Conservation (phyloP, 2,329 filamentous ascomycete genomes). For the Trichoderma citrinoviride region DNA sequence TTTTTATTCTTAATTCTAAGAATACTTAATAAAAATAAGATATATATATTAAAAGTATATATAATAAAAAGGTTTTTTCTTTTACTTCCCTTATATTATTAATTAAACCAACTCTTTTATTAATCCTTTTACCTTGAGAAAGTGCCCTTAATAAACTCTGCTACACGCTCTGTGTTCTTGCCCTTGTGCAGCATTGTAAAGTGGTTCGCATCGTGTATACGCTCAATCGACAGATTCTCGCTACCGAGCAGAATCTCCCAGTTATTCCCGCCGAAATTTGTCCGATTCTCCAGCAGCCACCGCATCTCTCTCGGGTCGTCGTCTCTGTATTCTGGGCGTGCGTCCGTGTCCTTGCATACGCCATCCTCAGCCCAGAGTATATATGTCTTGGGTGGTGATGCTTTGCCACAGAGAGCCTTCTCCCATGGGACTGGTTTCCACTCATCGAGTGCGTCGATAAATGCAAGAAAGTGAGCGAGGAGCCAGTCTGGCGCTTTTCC, state of each 20-base stretch:
- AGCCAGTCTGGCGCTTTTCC: slow-evolving; percentile 66
- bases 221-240: slow-evolving; percentile 6
- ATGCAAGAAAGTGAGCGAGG: slow-evolving; percentile 67
- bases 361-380: slow-evolving; percentile 70
- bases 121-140: neutral
- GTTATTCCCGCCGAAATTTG: slow-evolving; percentile 66
- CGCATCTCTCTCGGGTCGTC: slow-evolving; percentile 42
- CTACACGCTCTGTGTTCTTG: slow-evolving; percentile 12
- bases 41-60: too few relatives aligned
- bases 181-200: slow-evolving; percentile 65
- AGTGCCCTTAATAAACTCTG: slow-evolving; percentile 2
- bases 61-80: too few relatives aligned
- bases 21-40: too few relatives aligned
- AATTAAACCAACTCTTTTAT: too few relatives aligned
- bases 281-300: slow-evolving; percentile 67
- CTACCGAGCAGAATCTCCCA: slow-evolving; percentile 66
- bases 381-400: slow-evolving; percentile 57
- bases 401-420: slow-evolving; percentile 34
- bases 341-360: slow-evolving; percentile 63
- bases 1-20: too few relatives aligned
- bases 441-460: slow-evolving; percentile 64
- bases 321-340: slow-evolving; percentile 37
- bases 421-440: slow-evolving; percentile 63
- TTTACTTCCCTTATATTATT: too few relatives aligned
- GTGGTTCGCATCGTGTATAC: slow-evolving; percentile 54